These are phyloP conservation scores for Lunularia cruciata DNA, from an alignment of 225 moss, liverwort and hornwort genomes.

Conservation along the genomic window DNA sequence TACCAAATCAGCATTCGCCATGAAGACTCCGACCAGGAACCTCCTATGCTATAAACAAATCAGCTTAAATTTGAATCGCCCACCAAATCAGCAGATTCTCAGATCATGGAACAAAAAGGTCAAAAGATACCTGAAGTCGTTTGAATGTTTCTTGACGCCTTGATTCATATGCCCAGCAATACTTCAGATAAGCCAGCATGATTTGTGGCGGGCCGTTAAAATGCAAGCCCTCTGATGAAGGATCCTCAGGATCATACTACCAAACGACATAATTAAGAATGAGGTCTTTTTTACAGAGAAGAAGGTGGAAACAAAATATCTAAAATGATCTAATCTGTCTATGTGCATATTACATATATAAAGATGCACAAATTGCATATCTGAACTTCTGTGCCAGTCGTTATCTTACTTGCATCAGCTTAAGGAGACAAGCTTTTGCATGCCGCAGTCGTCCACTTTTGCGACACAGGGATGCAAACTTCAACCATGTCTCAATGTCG, in stretches of 20 bases:
- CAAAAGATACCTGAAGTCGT: constrained; percentile 67
- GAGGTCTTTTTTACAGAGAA: too few species aligned
- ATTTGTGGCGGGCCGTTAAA: constrained; percentile 67
- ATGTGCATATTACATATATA: too few species aligned
- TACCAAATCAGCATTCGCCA: too few species aligned
- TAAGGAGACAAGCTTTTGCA: constrained; percentile 76
- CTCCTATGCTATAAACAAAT: too few species aligned
- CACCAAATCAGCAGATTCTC: too few species aligned
- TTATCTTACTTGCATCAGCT: constrained; percentile 69
- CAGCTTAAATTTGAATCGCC: too few species aligned
- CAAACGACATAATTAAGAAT: background rate
- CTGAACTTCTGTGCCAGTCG: background rate
- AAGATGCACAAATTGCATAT: too few species aligned
- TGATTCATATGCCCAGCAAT: constrained; percentile 89
- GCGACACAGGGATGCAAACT: constrained; percentile 97
- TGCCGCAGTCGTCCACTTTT: constrained; percentile 87
- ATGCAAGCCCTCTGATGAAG: constrained; percentile 29
- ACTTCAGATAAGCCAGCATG: constrained; percentile 85
- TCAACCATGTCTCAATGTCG: constrained; percentile 93
- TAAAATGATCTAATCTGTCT: too few species aligned
- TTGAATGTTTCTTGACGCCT: constrained; percentile 65
- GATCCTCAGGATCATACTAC: constrained; percentile 75
- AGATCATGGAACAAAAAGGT: too few species aligned
- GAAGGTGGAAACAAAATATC: too few species aligned
- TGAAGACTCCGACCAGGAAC: too few species aligned